These are phyloP conservation scores for Grosmannia clavigera DNA, from an alignment of 2,329 filamentous ascomycete species.

Conservation along the genomic window DNA sequence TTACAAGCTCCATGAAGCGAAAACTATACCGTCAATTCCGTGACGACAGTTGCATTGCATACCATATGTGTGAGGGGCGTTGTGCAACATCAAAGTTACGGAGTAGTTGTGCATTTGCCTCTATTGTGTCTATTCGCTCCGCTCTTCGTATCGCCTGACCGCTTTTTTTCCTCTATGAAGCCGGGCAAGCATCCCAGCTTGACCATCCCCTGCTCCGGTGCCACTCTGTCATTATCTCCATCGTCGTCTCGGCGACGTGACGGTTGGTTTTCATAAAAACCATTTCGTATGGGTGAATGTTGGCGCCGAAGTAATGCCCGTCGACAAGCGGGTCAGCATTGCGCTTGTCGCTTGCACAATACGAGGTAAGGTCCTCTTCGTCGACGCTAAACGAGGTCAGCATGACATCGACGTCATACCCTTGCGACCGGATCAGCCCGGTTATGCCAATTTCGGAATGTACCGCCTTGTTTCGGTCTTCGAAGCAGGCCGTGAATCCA, in stretches of 20 bases:
- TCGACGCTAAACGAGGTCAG: constrained; percentile 19
- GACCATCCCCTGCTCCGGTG: constrained; percentile 14
- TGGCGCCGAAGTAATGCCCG: constrained; percentile 20
- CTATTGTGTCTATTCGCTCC: no score
- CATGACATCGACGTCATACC: constrained; percentile 22
- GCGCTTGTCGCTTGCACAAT: constrained; percentile 17
- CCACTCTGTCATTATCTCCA: constrained; percentile 19
- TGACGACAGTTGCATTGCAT: no score
- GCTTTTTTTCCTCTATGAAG: background rate
- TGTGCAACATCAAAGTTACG: no score
- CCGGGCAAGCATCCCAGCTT: constrained; percentile 16
- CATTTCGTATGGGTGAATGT: constrained; percentile 25
- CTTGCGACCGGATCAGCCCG: constrained; percentile 15
- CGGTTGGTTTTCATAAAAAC: constrained; percentile 24
- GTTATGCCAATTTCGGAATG: constrained; percentile 21
- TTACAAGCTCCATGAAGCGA: no score
- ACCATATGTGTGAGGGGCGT: no score
- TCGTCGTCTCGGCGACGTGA: constrained; percentile 16
- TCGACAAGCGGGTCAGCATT: constrained; percentile 11
- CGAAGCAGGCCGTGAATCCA: constrained; percentile 20
- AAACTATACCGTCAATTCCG: no score
- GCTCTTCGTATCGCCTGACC: no score
- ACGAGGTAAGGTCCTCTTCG: background rate
- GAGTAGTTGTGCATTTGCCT: no score
- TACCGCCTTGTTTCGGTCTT: constrained; percentile 15